Percentiles rank a stretch among this genome's conserved stretches.
Evolutionary conservation across 331 rosid species (phyloP).

Genomic region (Arachis monticola): DNA sequence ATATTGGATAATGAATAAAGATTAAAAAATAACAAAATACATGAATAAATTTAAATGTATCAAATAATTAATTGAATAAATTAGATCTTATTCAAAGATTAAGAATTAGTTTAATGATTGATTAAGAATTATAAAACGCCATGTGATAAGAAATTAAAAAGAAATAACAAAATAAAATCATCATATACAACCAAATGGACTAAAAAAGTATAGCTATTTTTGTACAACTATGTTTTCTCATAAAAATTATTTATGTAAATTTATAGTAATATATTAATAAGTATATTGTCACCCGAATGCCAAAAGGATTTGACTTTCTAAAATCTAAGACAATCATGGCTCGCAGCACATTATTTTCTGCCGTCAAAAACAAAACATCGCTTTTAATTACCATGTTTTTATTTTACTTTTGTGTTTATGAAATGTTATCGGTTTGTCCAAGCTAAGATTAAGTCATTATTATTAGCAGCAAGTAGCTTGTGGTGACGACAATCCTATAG

Average conservation of each 20-base stretch:
- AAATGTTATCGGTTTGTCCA: not conserved
- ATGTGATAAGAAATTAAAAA: not conserved
- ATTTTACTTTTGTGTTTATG: not conserved
- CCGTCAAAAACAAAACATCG: not conserved
- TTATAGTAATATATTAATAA: not conserved
- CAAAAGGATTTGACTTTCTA: not conserved
- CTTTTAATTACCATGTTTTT: not conserved
- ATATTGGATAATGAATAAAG: no score
- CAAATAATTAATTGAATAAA: no score
- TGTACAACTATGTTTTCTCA: not conserved
- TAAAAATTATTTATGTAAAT: not conserved
- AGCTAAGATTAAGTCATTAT: not conserved
- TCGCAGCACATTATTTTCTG: not conserved
- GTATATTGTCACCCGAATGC: not conserved
- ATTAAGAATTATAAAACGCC: not conserved
- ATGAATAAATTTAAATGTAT: not conserved
- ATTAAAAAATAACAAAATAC: not conserved
- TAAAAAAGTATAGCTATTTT: not conserved
- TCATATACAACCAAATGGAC: not conserved
- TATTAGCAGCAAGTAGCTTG: conserved; percentile 21
- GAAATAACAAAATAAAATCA: not conserved
- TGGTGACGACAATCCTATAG: conserved; percentile 2
- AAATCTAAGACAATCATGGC: not conserved
- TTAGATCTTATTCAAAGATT: no score
- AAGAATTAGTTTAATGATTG: not conserved